phyloP scores from a whole-genome alignment of 352 stramenopile species.

The Phytophthora pistaciae region DNA sequence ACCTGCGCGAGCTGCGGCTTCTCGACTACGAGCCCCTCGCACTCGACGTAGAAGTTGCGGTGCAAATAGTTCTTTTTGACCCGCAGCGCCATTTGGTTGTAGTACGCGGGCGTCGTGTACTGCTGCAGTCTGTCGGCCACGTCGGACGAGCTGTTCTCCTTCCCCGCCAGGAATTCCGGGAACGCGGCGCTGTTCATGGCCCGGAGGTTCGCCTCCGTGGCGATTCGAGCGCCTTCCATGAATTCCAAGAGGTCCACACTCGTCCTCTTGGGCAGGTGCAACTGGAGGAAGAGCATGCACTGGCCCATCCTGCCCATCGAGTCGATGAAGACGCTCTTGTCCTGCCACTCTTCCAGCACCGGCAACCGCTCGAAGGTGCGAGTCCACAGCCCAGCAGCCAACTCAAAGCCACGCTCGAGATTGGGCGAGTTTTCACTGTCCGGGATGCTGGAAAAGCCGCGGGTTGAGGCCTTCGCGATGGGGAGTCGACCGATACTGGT shows the following conservation, averaged over 20 bases:
- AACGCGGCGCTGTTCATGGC: slow-evolving; percentile 49
- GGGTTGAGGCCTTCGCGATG: neutral
- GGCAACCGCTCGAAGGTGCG: slow-evolving; percentile 34
- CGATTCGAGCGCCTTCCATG: slow-evolving; percentile 44
- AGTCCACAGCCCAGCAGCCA: slow-evolving; percentile 19
- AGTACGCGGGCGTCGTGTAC: slow-evolving; percentile 38
- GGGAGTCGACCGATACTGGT: neutral
- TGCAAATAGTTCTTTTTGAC: slow-evolving; percentile 59
- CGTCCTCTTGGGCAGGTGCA: slow-evolving; percentile 48
- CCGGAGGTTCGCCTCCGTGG: slow-evolving; percentile 43
- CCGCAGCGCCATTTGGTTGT: slow-evolving; percentile 48
- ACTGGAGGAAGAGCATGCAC: slow-evolving; percentile 40
- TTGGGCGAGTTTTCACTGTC: slow-evolving; percentile 3
- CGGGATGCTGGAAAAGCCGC: slow-evolving; percentile 16
- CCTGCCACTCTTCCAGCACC: slow-evolving; percentile 45
- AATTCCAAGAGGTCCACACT: slow-evolving; percentile 56
- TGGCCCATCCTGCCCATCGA: slow-evolving; percentile 12
- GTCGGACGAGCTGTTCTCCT: slow-evolving; percentile 33
- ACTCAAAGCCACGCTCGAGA: slow-evolving; percentile 28
- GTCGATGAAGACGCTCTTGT: slow-evolving; percentile 32
- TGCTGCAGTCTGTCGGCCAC: slow-evolving; percentile 27
- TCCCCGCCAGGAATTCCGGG: slow-evolving; percentile 40
- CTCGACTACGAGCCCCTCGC: slow-evolving; percentile 45
- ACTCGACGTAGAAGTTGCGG: slow-evolving; percentile 48
- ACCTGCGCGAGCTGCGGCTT: slow-evolving; percentile 40